Percentiles rank a stretch among this genome's conserved stretches.
Conservation (phyloP, 768 basidiomycete species). For the Kockovaella imperatae region DNA sequence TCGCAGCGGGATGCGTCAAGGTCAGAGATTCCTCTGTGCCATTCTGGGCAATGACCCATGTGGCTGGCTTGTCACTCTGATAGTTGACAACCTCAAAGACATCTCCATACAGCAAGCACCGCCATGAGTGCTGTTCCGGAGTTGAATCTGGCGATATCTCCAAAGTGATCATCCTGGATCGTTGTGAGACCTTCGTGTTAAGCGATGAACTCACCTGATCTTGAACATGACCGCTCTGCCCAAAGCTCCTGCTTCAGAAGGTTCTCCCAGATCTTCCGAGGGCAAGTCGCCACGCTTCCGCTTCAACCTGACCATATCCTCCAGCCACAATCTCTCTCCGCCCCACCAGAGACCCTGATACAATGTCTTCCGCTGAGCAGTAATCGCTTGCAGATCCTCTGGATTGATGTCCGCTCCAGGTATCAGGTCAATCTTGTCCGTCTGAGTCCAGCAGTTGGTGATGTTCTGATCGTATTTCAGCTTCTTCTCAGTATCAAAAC, state of each 20-base stretch:
- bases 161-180: conserved; percentile 17
- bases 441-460: conserved; percentile 25
- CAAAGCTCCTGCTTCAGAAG: conserved; percentile 18
- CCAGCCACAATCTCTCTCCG: conserved; percentile 76
- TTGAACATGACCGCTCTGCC: conserved; percentile 24
- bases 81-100: conserved; percentile 24
- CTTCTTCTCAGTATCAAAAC: neutral
- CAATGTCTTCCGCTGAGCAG: conserved; percentile 17
- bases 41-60: neutral
- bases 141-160: conserved; percentile 12
- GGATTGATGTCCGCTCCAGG: conserved; percentile 12
- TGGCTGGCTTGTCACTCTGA: neutral
- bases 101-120: conserved; percentile 32
- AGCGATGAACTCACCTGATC: conserved; percentile 23
- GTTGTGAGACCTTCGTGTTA: neutral
- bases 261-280: conserved; percentile 7
- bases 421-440: conserved; percentile 29
- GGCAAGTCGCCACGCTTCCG: conserved; percentile 22
- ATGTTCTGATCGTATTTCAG: conserved; percentile 20
- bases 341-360: conserved; percentile 71
- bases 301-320: conserved; percentile 67
- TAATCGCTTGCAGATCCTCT: conserved; percentile 17
- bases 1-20: conserved; percentile 8
- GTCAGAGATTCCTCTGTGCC: neutral
- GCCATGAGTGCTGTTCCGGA: conserved; percentile 9